Evolutionary conservation across 306 rosid genomes (phyloP).

Genomic region (Dalbergia oliveri): DNA sequence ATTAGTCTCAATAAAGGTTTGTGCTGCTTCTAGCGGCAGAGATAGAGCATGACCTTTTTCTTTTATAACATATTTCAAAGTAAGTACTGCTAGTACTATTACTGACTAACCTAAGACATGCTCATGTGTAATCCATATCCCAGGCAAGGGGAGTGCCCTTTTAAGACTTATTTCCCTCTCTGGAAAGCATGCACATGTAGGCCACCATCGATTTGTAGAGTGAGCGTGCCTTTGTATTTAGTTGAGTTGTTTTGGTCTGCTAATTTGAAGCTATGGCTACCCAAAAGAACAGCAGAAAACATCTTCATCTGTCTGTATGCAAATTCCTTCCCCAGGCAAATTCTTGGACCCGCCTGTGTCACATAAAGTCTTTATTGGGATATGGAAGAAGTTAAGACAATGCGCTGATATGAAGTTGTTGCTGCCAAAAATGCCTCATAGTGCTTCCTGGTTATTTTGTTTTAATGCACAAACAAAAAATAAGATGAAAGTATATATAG

Average conservation of each 20-base stretch:
- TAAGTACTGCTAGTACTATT: too few relatives aligned
- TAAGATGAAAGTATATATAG: not conserved
- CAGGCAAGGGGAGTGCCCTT: too few relatives aligned
- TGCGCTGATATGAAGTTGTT: not conserved
- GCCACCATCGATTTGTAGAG: conserved; percentile 73
- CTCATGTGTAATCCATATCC: too few relatives aligned
- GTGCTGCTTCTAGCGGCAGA: not conserved
- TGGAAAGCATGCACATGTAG: conserved; percentile 54
- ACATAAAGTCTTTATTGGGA: not conserved
- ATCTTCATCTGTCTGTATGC: conserved; percentile 73
- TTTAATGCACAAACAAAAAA: not conserved
- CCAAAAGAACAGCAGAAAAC: conserved; percentile 54
- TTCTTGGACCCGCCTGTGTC: conserved; percentile 70
- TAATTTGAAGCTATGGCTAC: conserved; percentile 60
- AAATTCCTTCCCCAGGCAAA: conserved; percentile 75
- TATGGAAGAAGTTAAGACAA: not conserved
- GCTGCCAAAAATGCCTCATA: not conserved
- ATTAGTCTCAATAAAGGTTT: too few relatives aligned
- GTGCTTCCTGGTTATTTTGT: not conserved
- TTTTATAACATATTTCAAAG: too few relatives aligned
- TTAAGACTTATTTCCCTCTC: conserved; percentile 17
- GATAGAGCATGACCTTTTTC: not conserved
- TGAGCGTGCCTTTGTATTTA: conserved; percentile 60
- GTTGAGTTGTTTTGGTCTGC: conserved; percentile 56
- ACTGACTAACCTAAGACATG: too few relatives aligned